phyloP scores from a whole-genome alignment of 345 rosid genomes.

The Brassica incana region DNA sequence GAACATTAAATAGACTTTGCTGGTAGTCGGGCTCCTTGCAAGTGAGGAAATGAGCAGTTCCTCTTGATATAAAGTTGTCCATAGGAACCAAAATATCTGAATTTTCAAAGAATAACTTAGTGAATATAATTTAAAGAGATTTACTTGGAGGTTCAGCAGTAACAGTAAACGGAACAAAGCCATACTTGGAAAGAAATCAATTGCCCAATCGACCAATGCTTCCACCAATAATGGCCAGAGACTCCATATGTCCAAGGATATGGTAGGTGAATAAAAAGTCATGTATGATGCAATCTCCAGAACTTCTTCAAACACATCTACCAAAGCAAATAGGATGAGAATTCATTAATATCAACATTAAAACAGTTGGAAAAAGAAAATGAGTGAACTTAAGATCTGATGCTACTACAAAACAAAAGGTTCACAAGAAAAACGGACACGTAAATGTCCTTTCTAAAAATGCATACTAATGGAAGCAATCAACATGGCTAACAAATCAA shows the following conservation, averaged over 20 bases:
- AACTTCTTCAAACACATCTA: conserved; percentile 99
- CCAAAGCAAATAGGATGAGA: conserved; percentile 31
- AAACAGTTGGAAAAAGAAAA: conserved; percentile 13
- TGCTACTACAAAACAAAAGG: conserved; percentile 22
- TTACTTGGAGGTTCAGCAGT: background rate
- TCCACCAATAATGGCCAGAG: conserved; percentile 98
- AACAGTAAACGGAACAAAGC: background rate
- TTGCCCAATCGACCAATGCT: conserved; percentile 94
- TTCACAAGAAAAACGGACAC: background rate
- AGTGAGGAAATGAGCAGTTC: background rate
- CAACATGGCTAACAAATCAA: background rate
- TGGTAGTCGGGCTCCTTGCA: conserved; percentile 1
- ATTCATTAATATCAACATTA: background rate
- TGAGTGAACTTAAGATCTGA: conserved; percentile 5
- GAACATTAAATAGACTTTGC: background rate
- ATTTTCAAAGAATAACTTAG: background rate
- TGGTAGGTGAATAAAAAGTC: conserved; percentile 95
- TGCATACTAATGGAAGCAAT: background rate
- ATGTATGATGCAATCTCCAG: conserved; percentile 93
- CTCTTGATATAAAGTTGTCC: background rate
- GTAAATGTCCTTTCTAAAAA: background rate
- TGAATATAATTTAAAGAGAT: background rate
- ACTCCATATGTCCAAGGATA: conserved; percentile 43
- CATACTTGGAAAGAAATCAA: conserved; percentile 78
- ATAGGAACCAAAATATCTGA: background rate